Evolutionary conservation across 2,329 filamentous ascomycete species (phyloP), one percentile per base, ranked within the genome.

Genomic region (Paecilomyces sp.): DNA sequence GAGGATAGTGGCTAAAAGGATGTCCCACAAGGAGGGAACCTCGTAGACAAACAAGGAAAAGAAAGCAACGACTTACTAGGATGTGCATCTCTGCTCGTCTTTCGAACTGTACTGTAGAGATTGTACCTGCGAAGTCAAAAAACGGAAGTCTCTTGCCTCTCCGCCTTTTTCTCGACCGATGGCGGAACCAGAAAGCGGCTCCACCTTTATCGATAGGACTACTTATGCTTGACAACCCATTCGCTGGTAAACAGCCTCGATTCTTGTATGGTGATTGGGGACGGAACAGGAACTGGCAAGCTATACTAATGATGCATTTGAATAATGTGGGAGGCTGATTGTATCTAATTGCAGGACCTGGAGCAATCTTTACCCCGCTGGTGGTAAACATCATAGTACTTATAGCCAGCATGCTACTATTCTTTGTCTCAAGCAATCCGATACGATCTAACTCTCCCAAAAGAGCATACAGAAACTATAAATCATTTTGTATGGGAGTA

Each of bases 41-140:
- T 2, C 28, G 6, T 55, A 18, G 25, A 30, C 54, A 18, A 36
- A 12, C 18, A 55, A 30, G 3, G 30, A 36, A 22, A 33, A 31
- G 22, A 34, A 22, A 22, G 50, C n/a, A 8, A 52, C 31, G 15
- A 72, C 77, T 71, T 71, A 82, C 80, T 61, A 82, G 72, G 59
- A 83, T 80, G 73, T 82, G 80, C 80, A 83, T 82, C 67, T 61
- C n/a, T 58, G 56, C 30, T 24, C n/a, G 50, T 18, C 4, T 25
- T 25, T 58, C 41, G 15, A 18, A 25, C 8, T 31, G 24, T 30
- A 24, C 12, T 22, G 25, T 28, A 28, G 31, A 25, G 33, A 25
- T 25, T 33, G 33, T 24, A 55, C 24, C 24, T 53, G 24, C 51
- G n/a, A 51, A 53, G 51, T 53, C 51, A 30, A 28, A 25, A 22